Base-by-base conservation (phyloP, 2,329 filamentous ascomycete genomes). In the Hymenoscyphus scutula region DNA sequence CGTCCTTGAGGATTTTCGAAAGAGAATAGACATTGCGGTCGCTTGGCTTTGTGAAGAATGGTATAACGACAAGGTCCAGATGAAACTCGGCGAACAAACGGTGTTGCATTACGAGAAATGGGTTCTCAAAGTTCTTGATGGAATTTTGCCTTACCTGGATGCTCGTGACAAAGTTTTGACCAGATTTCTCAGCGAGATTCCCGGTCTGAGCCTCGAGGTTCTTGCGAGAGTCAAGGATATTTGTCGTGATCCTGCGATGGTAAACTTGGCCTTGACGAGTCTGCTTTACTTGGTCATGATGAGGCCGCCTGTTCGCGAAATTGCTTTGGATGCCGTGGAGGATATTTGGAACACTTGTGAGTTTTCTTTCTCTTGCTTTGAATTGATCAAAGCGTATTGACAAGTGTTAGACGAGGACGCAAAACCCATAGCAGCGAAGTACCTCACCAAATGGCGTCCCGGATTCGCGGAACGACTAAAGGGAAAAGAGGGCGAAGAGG, bases 21-120 rank as follows among this genome's bases (percentile, higher is more conserved):
- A 84, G 65, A 88, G 95, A 53, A 93, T 98, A 66, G 93, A 96
- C 69, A 85, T 95, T 25, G 94, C 92, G 1, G 92, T 98, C 58
- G 88, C 89, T 7, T 99, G 95, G 95, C 82, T 99, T 17, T 96
- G 89, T 70, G 95, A 99, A 75, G 95, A 99, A 77, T 99, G 95
- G 94, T 98, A 97, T 76, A 96, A 93, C 71, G 94, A 98, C 74
- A 87, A 81, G 53, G 76, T 92, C 34, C 77, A 82, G 61, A 76
- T 69, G 53, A 78, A 77, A 63, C 69, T 74, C 58, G 76, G 73
- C 56, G 74, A 74, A 11, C 79, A 82, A 48, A 81, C 82, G 7
- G 80, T 84, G 2, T 73, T 83, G 37, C 85, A 95, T 74, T 97
- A 97, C 75, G 87, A 92, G 64, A 86, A 86, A 72, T 96, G 90